Conservation (phyloP, 768 basidiomycete genomes). For the Crepidotus variabilis region DNA sequence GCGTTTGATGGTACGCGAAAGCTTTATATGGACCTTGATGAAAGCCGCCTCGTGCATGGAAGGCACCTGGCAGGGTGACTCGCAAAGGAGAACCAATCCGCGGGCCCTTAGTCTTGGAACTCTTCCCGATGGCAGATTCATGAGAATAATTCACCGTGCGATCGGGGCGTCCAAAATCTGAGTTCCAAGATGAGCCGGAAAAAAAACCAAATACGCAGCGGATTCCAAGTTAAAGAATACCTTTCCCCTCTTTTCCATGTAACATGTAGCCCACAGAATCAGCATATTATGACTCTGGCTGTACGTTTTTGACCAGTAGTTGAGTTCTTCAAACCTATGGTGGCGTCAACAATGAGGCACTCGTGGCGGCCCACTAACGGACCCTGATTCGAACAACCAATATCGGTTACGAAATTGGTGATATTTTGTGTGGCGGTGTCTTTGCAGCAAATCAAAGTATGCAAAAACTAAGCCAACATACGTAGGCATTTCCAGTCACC, state of each 20-base stretch:
- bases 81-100: conserved; percentile 21
- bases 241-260: not conserved
- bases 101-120: conserved; percentile 14
- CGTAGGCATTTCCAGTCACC: not conserved
- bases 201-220: not conserved
- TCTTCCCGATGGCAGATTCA: not conserved
- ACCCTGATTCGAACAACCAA: not conserved
- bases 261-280: not conserved
- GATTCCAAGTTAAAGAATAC: not conserved
- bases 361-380: not conserved
- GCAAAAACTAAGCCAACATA: not conserved
- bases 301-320: not conserved
- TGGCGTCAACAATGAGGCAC: not conserved
- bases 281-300: not conserved
- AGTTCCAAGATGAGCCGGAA: not conserved
- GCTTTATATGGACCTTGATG: conserved; percentile 39
- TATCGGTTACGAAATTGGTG: not conserved
- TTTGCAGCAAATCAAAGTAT: not conserved
- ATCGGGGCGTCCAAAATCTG: not conserved
- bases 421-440: not conserved
- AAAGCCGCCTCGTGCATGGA: conserved; percentile 39
- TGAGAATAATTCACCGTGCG: not conserved
- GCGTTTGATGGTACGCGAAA: conserved; percentile 31
- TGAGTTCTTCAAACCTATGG: not conserved
- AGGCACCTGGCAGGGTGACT: conserved; percentile 27